These are phyloP conservation scores for Diaporthe capsici DNA, from an alignment of 2,329 filamentous ascomycete species.

Conservation along the genomic window DNA sequence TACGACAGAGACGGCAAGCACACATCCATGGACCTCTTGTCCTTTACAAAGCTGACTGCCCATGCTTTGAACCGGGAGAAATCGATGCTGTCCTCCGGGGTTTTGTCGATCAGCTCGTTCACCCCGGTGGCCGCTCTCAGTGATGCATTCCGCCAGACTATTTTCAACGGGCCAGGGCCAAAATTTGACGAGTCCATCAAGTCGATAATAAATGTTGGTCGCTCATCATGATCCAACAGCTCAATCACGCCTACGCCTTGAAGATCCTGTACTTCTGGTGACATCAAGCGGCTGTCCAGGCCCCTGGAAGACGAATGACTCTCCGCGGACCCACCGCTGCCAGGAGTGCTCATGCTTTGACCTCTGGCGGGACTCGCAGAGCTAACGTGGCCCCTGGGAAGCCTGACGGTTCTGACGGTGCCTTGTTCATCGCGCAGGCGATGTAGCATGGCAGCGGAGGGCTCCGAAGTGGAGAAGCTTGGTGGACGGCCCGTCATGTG, in stretches of 20 bases:
- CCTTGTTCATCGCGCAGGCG: constrained; percentile 61
- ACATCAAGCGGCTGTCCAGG: constrained; percentile 63
- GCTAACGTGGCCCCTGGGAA: constrained; percentile 67
- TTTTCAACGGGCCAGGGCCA: constrained; percentile 66
- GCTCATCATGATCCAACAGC: constrained; percentile 80
- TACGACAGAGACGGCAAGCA: constrained; percentile 70
- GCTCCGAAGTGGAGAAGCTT: constrained; percentile 57
- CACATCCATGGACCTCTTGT: constrained; percentile 66
- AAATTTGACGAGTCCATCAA: constrained; percentile 70
- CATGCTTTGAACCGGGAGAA: constrained; percentile 78
- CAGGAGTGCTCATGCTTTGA: constrained; percentile 63
- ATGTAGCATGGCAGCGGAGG: constrained; percentile 62
- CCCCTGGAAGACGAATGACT: constrained; percentile 65
- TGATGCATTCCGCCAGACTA: constrained; percentile 78
- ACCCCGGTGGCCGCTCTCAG: constrained; percentile 71
- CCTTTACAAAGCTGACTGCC: constrained; percentile 70
- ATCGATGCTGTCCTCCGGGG: constrained; percentile 60
- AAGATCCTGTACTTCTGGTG: constrained; percentile 68
- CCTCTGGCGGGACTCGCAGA: constrained; percentile 60
- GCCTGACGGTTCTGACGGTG: constrained; percentile 66
- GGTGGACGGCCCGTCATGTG: constrained; percentile 55
- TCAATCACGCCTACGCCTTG: constrained; percentile 78
- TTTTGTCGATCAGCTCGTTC: constrained; percentile 69
- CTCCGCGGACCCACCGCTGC: constrained; percentile 68
- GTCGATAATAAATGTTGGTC: constrained; percentile 84